Evolutionary conservation across 495 filamentous ascomycete species (phyloP).

Genomic region (Tuber brumale): DNA sequence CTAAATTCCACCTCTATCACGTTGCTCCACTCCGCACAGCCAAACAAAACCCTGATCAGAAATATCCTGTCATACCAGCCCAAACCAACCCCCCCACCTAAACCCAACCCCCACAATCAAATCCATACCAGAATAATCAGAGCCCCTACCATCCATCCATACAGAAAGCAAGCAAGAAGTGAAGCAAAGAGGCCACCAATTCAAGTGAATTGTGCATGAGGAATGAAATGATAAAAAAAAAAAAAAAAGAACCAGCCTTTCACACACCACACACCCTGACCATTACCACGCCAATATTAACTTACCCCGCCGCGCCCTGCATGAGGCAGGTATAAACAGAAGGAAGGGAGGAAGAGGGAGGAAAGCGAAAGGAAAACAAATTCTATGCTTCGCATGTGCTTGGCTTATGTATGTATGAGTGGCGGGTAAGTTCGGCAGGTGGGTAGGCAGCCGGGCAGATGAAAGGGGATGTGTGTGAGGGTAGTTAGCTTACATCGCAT

Average conservation of each 20-base stretch:
- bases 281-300: background rate
- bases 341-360: background rate
- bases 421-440: background rate
- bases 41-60: background rate
- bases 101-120: background rate
- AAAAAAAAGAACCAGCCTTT: background rate
- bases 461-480: background rate
- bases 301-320: background rate
- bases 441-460: background rate
- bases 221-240: slow-evolving; percentile 16
- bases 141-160: background rate
- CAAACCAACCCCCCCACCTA: background rate
- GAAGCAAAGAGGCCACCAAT: slow-evolving; percentile 19
- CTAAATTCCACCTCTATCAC: background rate
- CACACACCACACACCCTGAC: background rate
- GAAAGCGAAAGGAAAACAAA: background rate
- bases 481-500: background rate
- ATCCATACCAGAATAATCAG: background rate
- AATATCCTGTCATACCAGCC: background rate
- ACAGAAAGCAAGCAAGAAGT: slow-evolving; percentile 21
- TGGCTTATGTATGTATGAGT: background rate
- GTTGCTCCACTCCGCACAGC: background rate
- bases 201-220: slow-evolving; percentile 16
- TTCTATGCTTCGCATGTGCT: background rate
- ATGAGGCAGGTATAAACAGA: background rate